A percentile compares a stretch with the other conserved stretches of the same genome.
phyloP scores from a whole-genome alignment of 306 rosid species.

The Corylus heterophylla region DNA sequence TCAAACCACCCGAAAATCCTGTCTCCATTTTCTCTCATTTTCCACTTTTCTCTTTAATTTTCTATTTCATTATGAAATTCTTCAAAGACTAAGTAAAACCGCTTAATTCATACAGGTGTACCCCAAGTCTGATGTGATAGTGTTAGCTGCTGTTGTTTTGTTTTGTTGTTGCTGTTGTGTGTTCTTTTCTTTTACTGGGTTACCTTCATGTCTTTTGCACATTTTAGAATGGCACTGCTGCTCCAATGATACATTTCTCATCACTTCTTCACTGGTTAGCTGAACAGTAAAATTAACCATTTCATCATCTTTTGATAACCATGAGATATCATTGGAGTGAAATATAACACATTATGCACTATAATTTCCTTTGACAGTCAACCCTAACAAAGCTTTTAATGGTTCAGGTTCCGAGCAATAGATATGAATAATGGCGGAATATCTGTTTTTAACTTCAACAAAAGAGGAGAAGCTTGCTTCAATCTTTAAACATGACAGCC shows the following conservation, averaged over 20 bases:
- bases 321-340: not conserved
- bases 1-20: too few species aligned
- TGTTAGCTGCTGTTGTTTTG: not conserved
- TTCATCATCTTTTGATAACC: not conserved
- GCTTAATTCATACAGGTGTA: not conserved
- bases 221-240: not conserved
- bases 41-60: too few species aligned
- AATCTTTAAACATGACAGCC: constrained; percentile 65
- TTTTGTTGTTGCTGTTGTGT: not conserved
- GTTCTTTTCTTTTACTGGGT: not conserved
- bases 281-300: not conserved
- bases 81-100: not conserved
- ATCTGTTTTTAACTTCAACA: constrained; percentile 65
- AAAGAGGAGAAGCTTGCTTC: constrained; percentile 79
- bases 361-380: constrained; percentile 4
- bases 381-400: constrained; percentile 23
- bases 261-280: not conserved
- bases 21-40: too few species aligned
- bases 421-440: constrained; percentile 73
- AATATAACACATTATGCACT: not conserved
- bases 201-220: not conserved
- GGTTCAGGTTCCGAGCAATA: constrained; percentile 65
- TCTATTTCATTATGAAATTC: too few species aligned
- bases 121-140: not conserved
- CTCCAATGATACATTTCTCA: not conserved